Evolutionary conservation across 2,329 filamentous ascomycete genomes (phyloP).

Genomic region (Talaromyces albobiverticillius): DNA sequence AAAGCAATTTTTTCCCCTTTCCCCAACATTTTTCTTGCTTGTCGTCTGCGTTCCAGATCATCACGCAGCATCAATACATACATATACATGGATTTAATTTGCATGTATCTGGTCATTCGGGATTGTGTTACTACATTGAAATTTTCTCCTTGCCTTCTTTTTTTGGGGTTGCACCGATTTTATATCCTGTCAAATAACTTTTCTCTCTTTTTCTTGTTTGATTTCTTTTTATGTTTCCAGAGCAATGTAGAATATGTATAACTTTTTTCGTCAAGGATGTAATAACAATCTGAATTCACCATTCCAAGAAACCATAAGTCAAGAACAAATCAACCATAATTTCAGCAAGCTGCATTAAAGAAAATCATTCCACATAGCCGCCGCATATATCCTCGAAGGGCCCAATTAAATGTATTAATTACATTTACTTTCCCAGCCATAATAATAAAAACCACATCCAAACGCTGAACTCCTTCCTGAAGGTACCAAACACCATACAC

Average conservation of each 20-base stretch:
- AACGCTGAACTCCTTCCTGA: background rate
- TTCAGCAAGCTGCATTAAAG: background rate
- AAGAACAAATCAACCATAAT: background rate
- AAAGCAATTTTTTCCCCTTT: background rate
- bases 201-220: background rate
- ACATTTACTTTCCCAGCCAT: background rate
- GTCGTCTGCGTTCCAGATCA: background rate
- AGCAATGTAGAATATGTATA: constrained; percentile 11
- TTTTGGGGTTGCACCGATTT: background rate
- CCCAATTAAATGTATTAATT: no score
- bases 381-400: background rate
- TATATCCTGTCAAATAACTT: background rate
- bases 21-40: no score
- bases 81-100: background rate
- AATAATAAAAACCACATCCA: background rate
- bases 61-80: no score
- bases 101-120: constrained; percentile 6
- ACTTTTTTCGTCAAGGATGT: constrained; percentile 1
- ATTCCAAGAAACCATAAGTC: background rate
- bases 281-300: constrained; percentile 5
- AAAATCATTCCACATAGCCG: background rate
- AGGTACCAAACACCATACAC: background rate
- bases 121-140: constrained; percentile 3
- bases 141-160: background rate
- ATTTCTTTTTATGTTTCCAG: background rate